Evolutionary conservation across 345 rosid genomes (phyloP).

Genomic region (Lepidium africanum): DNA sequence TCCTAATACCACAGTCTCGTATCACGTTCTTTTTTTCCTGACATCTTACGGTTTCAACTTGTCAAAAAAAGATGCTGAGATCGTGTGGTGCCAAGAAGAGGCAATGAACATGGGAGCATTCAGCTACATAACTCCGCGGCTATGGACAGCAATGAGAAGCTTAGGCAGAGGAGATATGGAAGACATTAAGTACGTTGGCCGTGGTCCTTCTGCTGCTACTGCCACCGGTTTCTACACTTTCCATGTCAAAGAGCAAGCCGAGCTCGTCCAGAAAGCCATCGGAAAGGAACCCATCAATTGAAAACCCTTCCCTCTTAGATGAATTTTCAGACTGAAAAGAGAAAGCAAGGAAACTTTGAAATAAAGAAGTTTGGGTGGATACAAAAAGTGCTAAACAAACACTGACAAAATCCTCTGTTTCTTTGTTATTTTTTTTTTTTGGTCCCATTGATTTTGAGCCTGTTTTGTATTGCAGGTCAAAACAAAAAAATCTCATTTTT

Average conservation of each 20-base stretch:
- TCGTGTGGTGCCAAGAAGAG: constrained; percentile 84
- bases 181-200: constrained; percentile 63
- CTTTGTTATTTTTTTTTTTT: constrained; percentile 2
- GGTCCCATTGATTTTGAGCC: constrained; percentile 17
- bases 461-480: constrained; percentile 12
- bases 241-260: constrained; percentile 55
- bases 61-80: constrained; percentile 45
- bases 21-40: background rate
- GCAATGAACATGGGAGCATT: constrained; percentile 88
- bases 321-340: background rate
- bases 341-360: constrained; percentile 7
- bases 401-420: constrained; percentile 13
- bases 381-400: constrained; percentile 14
- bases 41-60: background rate
- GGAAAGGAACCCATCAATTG: constrained; percentile 42
- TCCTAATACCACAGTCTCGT: background rate
- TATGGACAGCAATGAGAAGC: constrained; percentile 54
- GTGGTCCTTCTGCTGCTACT: constrained; percentile 66
- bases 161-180: constrained; percentile 43
- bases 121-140: constrained; percentile 44
- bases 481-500: background rate
- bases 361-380: constrained; percentile 21
- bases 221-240: constrained; percentile 61
- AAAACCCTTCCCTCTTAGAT: background rate
- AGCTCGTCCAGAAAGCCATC: constrained; percentile 43